phyloP scores from a whole-genome alignment of 805 yeast species.

The Komagataella populi region DNA sequence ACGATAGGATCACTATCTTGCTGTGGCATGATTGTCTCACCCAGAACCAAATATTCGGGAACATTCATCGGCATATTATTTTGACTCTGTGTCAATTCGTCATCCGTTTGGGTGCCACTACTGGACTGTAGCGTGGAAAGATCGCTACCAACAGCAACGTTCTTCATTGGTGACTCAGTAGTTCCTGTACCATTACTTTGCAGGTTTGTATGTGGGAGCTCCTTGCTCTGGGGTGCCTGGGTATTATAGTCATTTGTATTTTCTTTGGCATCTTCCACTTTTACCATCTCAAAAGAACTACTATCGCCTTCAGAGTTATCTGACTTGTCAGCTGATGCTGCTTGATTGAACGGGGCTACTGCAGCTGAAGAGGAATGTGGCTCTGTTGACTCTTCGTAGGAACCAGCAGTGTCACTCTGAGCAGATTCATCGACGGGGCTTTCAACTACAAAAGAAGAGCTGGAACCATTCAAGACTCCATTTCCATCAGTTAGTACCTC shows the following conservation, averaged over 20 bases:
- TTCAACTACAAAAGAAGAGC: neutral
- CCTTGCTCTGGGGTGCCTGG: neutral
- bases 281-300: neutral
- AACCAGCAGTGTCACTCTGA: neutral
- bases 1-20: slow-evolving; percentile 7
- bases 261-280: neutral
- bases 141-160: neutral
- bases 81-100: slow-evolving; percentile 13
- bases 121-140: neutral
- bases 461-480: neutral
- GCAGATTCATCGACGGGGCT: neutral
- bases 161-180: neutral
- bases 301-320: neutral
- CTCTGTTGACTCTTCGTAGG: neutral
- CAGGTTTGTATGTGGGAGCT: neutral
- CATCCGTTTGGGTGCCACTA: slow-evolving; percentile 3
- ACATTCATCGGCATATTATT: slow-evolving; percentile 9
- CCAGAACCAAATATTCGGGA: slow-evolving; percentile 11
- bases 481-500: neutral
- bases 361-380: neutral
- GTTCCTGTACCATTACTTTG: slow-evolving; percentile 7
- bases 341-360: neutral
- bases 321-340: neutral
- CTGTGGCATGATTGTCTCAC: slow-evolving; percentile 2
- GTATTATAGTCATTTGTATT: neutral